A percentile compares a stretch with the other conserved stretches of the same genome.
Evolutionary conservation across 2,329 filamentous ascomycete species (phyloP).

Genomic region (Aspergillus floridensis): DNA sequence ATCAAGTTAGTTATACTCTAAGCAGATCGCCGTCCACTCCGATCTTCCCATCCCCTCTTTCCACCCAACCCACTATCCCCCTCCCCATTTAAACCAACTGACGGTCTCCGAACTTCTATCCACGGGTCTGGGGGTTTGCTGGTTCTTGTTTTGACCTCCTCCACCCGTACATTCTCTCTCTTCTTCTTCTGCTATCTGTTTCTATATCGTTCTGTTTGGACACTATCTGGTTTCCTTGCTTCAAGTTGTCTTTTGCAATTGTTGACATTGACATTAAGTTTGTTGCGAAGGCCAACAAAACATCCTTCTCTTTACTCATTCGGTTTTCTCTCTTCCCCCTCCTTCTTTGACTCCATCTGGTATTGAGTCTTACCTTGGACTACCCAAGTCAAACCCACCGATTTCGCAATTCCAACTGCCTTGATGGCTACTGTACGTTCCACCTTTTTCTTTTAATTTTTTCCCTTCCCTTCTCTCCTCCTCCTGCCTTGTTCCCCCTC

Average conservation of each 20-base stretch:
- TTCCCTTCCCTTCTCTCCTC: not conserved
- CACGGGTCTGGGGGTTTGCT: not conserved
- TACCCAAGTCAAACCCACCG: not conserved
- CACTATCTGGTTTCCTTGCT: not conserved
- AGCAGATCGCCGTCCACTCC: not conserved
- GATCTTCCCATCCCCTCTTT: not conserved
- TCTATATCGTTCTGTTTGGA: not conserved
- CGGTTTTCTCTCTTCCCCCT: not conserved
- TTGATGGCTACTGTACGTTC: constrained; percentile 34
- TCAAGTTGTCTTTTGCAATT: not conserved
- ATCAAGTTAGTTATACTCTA: not conserved
- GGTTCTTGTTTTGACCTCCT: not conserved
- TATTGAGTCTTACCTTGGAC: not conserved
- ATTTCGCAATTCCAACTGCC: constrained; percentile 3
- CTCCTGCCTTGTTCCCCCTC: constrained; percentile 12
- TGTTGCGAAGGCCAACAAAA: not conserved
- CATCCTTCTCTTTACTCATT: not conserved
- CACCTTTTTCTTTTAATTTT: constrained; percentile 4
- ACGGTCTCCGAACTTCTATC: not conserved
- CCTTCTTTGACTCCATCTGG: not conserved
- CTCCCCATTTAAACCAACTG: not conserved
- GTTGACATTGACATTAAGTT: not conserved
- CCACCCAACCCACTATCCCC: not conserved
- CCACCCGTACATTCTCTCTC: not conserved
- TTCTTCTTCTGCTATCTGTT: not conserved